phyloP scores from a whole-genome alignment of 139 green algal species.

The Chlamydomonas incerta region DNA sequence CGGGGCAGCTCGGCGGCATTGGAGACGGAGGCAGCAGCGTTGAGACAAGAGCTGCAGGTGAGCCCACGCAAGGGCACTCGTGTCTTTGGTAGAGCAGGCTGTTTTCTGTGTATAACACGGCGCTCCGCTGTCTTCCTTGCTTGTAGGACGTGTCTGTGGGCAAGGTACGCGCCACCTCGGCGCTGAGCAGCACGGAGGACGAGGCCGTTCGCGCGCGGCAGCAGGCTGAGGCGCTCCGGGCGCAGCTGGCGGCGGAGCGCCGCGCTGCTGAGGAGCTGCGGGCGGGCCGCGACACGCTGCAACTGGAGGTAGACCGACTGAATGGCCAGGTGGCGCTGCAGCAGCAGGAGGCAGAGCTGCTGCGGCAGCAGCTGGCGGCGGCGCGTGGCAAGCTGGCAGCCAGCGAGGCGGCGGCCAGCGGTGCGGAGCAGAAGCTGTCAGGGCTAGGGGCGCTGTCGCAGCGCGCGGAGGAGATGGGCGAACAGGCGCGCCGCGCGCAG shows the following conservation, averaged over 20 bases:
- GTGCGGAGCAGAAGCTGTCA: slow-evolving; percentile 35
- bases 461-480: slow-evolving; percentile 20
- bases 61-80: no score
- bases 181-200: slow-evolving; percentile 44
- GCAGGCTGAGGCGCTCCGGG: slow-evolving; percentile 2
- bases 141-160: slow-evolving; percentile 40
- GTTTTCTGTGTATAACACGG: no score
- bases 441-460: not conserved
- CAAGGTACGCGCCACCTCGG: slow-evolving; percentile 15
- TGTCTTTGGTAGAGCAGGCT: no score
- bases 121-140: no score
- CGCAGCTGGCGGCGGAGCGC: slow-evolving; percentile 5
- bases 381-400: slow-evolving; percentile 23
- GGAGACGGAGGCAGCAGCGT: slow-evolving; percentile 25
- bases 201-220: slow-evolving; percentile 38
- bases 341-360: slow-evolving; percentile 12
- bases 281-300: slow-evolving; percentile 38
- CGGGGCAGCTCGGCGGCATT: not conserved
- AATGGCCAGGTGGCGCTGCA: slow-evolving; percentile 9
- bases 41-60: slow-evolving; percentile 45
- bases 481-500: slow-evolving; percentile 3
- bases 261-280: slow-evolving; percentile 41
- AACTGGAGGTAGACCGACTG: slow-evolving; percentile 43
- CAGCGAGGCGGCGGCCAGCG: slow-evolving; percentile 17
- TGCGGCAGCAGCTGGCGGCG: slow-evolving; percentile 34